phyloP scores from a whole-genome alignment of 1,284 basidiomycete genomes.

The Peniophora sp. region DNA sequence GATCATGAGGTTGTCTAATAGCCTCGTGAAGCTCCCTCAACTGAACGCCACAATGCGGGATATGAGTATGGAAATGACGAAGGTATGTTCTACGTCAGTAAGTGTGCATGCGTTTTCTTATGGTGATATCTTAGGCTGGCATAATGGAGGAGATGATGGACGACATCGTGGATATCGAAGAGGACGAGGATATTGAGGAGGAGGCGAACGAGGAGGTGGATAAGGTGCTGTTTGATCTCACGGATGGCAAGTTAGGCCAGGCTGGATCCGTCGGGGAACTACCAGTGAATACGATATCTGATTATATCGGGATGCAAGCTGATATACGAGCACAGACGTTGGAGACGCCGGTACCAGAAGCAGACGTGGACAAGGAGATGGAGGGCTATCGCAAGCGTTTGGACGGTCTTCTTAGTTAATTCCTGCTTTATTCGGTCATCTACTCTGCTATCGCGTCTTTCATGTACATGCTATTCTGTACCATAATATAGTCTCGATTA shows the following conservation, averaged over 20 bases:
- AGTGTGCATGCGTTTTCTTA: not conserved
- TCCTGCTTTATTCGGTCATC: not conserved
- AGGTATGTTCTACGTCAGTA: conserved; percentile 43
- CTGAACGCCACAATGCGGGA: conserved; percentile 91
- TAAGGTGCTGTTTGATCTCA: conserved; percentile 93
- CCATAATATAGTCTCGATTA: not conserved
- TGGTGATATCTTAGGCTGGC: conserved; percentile 54
- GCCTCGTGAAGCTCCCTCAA: conserved; percentile 87
- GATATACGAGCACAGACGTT: conserved; percentile 28
- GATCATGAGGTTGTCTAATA: conserved; percentile 97
- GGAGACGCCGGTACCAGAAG: conserved; percentile 62
- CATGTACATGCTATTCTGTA: conserved; percentile 1
- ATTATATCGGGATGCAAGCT: conserved; percentile 1
- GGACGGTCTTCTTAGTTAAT: conserved; percentile 67
- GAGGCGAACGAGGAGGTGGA: conserved; percentile 98
- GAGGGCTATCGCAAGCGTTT: conserved; percentile 83
- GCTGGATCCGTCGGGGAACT: conserved; percentile 68
- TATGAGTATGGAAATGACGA: conserved; percentile 99
- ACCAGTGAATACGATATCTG: conserved; percentile 53
- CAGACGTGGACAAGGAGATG: conserved; percentile 78
- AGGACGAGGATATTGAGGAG: conserved; percentile 92
- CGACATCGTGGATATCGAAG: conserved; percentile 79
- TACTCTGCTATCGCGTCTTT: not conserved
- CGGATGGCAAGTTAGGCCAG: conserved; percentile 90
- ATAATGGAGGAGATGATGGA: conserved; percentile 93